Percentiles rank a stretch among this genome's conserved stretches.
These are phyloP conservation scores for Tolypocladium amazonense DNA, from an alignment of 2,329 filamentous ascomycete species.

Conservation along the genomic window DNA sequence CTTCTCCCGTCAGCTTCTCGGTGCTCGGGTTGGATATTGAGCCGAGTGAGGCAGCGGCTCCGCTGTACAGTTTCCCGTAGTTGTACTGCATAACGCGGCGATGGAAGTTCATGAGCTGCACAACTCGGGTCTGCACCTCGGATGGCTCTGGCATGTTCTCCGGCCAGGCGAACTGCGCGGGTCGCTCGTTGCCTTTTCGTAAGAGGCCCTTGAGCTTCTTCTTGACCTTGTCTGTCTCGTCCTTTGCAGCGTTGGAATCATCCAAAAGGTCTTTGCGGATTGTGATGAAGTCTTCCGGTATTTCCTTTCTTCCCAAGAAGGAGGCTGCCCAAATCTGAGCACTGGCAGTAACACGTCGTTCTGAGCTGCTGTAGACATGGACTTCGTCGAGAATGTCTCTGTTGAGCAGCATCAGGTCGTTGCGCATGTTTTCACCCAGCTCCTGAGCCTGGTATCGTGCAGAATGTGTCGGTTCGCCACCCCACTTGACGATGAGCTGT, in stretches of 20 bases:
- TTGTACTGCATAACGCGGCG: constrained; percentile 92
- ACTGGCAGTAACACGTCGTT: constrained; percentile 86
- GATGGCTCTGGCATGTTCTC: constrained; percentile 90
- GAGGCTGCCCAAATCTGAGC: constrained; percentile 91
- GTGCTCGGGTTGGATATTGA: constrained; percentile 41
- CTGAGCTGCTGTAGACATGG: constrained; percentile 89
- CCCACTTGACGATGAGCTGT: constrained; percentile 98
- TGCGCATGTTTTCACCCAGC: constrained; percentile 88
- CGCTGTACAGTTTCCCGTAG: constrained; percentile 66
- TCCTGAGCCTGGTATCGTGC: constrained; percentile 94
- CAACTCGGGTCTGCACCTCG: constrained; percentile 81
- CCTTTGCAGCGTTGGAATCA: constrained; percentile 96
- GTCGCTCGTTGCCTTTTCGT: constrained; percentile 84
- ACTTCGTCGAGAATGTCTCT: constrained; percentile 86
- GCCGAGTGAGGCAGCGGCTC: constrained; percentile 52
- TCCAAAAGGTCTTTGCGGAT: constrained; percentile 92
- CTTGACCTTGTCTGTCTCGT: constrained; percentile 99
- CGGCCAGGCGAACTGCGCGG: constrained; percentile 96
- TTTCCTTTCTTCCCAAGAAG: constrained; percentile 78
- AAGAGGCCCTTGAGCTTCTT: constrained; percentile 95
- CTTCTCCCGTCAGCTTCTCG: constrained; percentile 32
- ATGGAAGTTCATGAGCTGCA: constrained; percentile 96
- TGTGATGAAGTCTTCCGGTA: constrained; percentile 76
- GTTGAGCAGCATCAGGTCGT: constrained; percentile 88
- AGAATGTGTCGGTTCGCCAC: constrained; percentile 93